A percentile compares a stretch with the other conserved stretches of the same genome.
Evolutionary conservation across 176 grass and related monocot genomes (phyloP).

Genomic region (Phyllostachys edulis): DNA sequence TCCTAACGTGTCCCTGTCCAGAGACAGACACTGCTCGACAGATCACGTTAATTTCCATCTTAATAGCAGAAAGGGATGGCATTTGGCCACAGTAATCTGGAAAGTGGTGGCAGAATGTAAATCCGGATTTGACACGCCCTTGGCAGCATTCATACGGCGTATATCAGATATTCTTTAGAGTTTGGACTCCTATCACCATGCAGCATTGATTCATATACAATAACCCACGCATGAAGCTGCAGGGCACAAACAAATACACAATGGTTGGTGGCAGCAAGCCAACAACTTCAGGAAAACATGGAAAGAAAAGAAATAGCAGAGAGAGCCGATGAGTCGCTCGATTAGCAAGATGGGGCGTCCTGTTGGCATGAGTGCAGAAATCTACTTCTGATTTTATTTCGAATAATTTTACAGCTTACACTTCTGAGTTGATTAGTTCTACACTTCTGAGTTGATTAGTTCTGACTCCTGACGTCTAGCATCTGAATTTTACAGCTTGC

Average conservation of each 20-base stretch:
- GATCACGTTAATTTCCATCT: background rate
- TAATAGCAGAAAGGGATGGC: background rate
- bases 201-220: background rate
- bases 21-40: background rate
- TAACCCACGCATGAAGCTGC: background rate
- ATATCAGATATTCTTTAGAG: background rate
- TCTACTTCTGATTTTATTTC: background rate
- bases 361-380: background rate
- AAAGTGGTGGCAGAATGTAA: background rate
- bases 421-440: too few species aligned
- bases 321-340: background rate
- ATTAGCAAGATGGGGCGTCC: background rate
- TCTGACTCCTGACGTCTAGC: background rate
- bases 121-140: constrained; percentile 6
- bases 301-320: background rate
- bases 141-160: background rate
- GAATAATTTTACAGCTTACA: background rate
- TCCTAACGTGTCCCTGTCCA: background rate
- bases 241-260: background rate
- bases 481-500: background rate
- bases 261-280: background rate
- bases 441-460: too few species aligned
- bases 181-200: background rate
- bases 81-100: background rate
- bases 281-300: background rate